These are phyloP conservation scores for Quaeritorhiza haematococci DNA, from an alignment of 371 early-diverging fungal genomes.

Conservation along the genomic window DNA sequence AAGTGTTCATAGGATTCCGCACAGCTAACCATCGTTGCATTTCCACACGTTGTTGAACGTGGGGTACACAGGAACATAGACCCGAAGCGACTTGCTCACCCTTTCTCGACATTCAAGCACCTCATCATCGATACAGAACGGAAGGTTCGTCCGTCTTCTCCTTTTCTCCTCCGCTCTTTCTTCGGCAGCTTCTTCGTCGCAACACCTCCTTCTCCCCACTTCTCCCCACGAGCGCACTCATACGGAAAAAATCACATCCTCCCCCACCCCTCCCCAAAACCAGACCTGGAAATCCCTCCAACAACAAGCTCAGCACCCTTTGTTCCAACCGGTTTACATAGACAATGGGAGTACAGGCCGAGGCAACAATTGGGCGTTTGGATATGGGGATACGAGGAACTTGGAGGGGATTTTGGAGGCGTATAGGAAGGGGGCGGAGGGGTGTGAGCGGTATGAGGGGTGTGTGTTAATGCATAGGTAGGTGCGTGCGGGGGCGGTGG, in stretches of 20 bases:
- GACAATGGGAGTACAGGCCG: constrained; percentile 19
- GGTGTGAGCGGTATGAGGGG: constrained; percentile 3
- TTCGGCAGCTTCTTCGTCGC: constrained; percentile 15
- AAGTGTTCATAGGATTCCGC: not conserved
- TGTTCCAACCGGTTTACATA: not conserved
- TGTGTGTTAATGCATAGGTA: constrained; percentile 17
- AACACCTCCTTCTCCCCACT: constrained; percentile 5
- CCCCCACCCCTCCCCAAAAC: not conserved
- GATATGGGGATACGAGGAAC: constrained; percentile 24
- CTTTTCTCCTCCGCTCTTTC: not conserved
- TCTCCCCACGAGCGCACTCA: too few species aligned
- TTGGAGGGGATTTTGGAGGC: constrained; percentile 15
- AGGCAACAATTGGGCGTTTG: constrained; percentile 43
- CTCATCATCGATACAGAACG: constrained; percentile 34
- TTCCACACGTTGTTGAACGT: constrained; percentile 3
- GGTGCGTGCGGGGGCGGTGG: not conserved
- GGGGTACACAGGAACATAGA: not conserved
- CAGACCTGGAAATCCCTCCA: not conserved
- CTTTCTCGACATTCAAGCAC: constrained; percentile 6
- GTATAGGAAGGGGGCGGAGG: constrained; percentile 14
- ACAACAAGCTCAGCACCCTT: constrained; percentile 1
- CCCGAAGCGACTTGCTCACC: not conserved
- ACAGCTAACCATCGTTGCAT: not conserved
- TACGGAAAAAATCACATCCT: not conserved
- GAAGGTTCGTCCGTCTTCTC: constrained; percentile 13